A percentile compares a stretch with the other conserved stretches of the same genome.
These are phyloP conservation scores for Picea glauca DNA, from an alignment of 75 land plant genomes.

Conservation along the genomic window DNA sequence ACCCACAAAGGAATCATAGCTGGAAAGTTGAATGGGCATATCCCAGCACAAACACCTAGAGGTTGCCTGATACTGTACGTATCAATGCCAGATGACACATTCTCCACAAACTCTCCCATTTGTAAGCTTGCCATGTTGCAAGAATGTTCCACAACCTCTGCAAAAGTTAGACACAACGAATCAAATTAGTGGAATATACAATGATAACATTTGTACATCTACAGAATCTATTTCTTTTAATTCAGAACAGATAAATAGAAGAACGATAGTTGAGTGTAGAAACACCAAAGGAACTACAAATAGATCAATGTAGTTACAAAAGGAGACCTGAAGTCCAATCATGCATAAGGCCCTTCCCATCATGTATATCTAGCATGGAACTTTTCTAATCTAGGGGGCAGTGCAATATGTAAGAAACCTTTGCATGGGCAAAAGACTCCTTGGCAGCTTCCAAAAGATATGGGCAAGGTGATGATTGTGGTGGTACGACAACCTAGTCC, in stretches of 20 bases:
- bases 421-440: not conserved
- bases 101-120: slow-evolving; percentile 93
- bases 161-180: not conserved
- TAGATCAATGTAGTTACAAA: not conserved
- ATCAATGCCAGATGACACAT: slow-evolving; percentile 89
- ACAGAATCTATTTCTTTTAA: not conserved
- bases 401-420: not conserved
- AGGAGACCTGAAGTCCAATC: not conserved
- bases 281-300: not conserved
- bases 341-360: not conserved
- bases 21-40: slow-evolving; percentile 98
- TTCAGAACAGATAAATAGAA: not conserved
- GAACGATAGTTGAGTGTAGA: not conserved
- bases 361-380: not conserved
- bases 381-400: not conserved
- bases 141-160: slow-evolving; percentile 97
- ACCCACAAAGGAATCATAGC: slow-evolving; percentile 99
- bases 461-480: too few relatives aligned
- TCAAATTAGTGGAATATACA: not conserved
- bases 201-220: not conserved
- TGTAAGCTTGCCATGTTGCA: slow-evolving; percentile 93
- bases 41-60: slow-evolving; percentile 97
- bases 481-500: too few relatives aligned
- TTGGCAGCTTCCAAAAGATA: too few relatives aligned
- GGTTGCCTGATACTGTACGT: slow-evolving; percentile 94